These are phyloP conservation scores for Metarhizium album DNA, from an alignment of 2,329 filamentous ascomycete species.

Conservation along the genomic window DNA sequence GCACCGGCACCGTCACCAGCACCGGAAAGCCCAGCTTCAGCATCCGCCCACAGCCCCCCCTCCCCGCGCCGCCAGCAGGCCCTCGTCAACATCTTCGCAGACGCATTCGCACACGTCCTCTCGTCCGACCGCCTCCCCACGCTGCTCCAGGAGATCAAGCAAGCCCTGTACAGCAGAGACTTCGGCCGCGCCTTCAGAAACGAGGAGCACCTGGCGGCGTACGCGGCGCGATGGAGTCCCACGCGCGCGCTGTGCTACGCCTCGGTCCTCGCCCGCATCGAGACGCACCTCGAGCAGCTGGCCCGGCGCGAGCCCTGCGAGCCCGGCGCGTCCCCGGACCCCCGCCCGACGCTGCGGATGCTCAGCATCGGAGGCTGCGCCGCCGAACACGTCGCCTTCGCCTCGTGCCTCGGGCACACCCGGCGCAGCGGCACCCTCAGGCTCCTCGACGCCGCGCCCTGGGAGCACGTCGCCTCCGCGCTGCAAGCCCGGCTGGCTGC, in stretches of 20 bases:
- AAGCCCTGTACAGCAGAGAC: slow-evolving; percentile 75
- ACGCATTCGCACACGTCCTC: slow-evolving; percentile 46
- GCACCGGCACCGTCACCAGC: not conserved
- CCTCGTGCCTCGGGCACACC: slow-evolving; percentile 27
- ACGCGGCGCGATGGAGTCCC: slow-evolving; percentile 86
- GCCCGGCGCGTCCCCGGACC: not conserved
- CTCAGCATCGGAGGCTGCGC: slow-evolving; percentile 46
- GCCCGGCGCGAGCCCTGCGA: not conserved
- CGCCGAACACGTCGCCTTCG: slow-evolving; percentile 49
- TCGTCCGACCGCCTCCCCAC: slow-evolving; percentile 35
- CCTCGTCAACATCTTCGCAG: slow-evolving; percentile 62
- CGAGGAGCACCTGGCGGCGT: slow-evolving; percentile 63
- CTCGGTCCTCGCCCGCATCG: slow-evolving; percentile 34
- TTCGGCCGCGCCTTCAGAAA: slow-evolving; percentile 70
- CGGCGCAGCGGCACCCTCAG: slow-evolving; percentile 32
- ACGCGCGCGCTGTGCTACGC: slow-evolving; percentile 74
- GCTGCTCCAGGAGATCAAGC: slow-evolving; percentile 71
- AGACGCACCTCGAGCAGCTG: slow-evolving; percentile 18
- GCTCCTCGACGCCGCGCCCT: slow-evolving; percentile 75
- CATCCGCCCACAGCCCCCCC: not conserved
- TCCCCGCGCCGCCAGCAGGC: slow-evolving; percentile 44
- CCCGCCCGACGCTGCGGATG: too few relatives aligned
- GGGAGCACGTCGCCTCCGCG: slow-evolving; percentile 50
- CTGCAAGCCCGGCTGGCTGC: slow-evolving; percentile 48
- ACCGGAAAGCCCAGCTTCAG: not conserved